Percentiles rank a stretch among this genome's conserved stretches.
These are phyloP conservation scores for Lachnellula hyalina DNA, from an alignment of 2,329 filamentous ascomycete species.

Conservation along the genomic window DNA sequence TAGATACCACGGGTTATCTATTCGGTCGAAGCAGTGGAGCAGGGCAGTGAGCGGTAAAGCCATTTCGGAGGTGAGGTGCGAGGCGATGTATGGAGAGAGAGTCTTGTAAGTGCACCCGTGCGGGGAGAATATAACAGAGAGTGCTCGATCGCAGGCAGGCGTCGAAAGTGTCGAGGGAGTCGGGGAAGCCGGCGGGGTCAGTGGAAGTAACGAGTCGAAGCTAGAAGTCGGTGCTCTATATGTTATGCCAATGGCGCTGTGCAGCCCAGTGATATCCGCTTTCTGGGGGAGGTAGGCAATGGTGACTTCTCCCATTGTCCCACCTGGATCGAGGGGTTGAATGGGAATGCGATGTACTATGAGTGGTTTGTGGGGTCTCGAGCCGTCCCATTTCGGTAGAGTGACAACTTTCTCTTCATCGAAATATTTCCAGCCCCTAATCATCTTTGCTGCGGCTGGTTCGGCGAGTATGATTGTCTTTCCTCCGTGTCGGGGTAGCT, in stretches of 20 bases:
- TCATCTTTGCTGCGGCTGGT: conserved; percentile 57
- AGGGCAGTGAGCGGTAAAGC: conserved; percentile 59
- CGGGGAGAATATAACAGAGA: conserved; percentile 61
- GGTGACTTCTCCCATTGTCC: conserved; percentile 61
- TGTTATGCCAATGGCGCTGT: conserved; percentile 66
- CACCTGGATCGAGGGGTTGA: conserved; percentile 46
- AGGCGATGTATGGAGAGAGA: conserved; percentile 50
- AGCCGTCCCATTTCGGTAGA: conserved; percentile 44
- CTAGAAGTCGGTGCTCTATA: conserved; percentile 46
- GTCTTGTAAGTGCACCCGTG: conserved; percentile 53
- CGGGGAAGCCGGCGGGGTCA: conserved; percentile 22
- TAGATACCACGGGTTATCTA: conserved; percentile 56
- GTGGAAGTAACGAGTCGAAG: conserved; percentile 1
- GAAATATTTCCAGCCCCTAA: conserved; percentile 65
- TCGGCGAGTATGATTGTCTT: conserved; percentile 62
- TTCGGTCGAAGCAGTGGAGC: conserved; percentile 57
- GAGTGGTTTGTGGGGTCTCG: conserved; percentile 27
- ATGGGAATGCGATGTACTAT: conserved; percentile 42
- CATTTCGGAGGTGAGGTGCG: conserved; percentile 49
- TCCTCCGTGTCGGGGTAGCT: conserved; percentile 48
- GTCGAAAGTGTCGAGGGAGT: conserved; percentile 24
- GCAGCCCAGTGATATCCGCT: conserved; percentile 53
- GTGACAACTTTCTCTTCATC: conserved; percentile 42
- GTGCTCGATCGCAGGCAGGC: conserved; percentile 37
- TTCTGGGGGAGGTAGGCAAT: conserved; percentile 61